Evolutionary conservation across 192 early-diverging fungal species (phyloP), one percentile per base, ranked within the genome.

Genomic region (Phlyctochytrium planicorne): DNA sequence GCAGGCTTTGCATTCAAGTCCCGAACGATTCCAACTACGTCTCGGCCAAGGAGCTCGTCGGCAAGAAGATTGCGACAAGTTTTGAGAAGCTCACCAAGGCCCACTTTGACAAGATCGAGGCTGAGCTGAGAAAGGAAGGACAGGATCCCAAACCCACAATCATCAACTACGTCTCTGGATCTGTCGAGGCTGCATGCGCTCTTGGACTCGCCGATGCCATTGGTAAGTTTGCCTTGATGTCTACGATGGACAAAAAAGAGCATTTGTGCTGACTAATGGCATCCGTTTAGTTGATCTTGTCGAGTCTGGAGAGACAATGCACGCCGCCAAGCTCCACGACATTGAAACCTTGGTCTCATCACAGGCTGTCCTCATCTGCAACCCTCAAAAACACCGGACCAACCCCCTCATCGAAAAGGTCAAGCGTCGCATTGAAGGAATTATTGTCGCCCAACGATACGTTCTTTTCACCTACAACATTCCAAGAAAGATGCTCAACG

Each of bases 241-340:
- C 20, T 20, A 14, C n/a, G n/a, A n/a, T n/a, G n/a, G n/a, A n/a
- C n/a, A n/a, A n/a, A n/a, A n/a, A n/a, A n/a, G n/a, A n/a, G n/a
- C 40, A 14, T 47, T 20, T 66, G 65, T 27, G 12, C 33, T 2
- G 20, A 25, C 25, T 24, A 66, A 30, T n/a, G 2, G 56, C 63
- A n/a, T 52, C 34, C 57, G 24, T 29, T 32, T 50, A 75, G 62
- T 88, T 23, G 83, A 83, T 75, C 65, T 86, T 32, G 85, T 90
- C 52, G 96, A 98, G 81, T 93, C 93, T 24, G 97, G 97, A 65
- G 96, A 99, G 63, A 99, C 97, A n/a, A 99, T 99, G 97, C 87
- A 93, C 52, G 97, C 94, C 24, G 97, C 97, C 20, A 94, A 95
- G n/a, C 85, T 99, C 24, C 90, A 93, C 72, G 87, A 90, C 56